phyloP scores from a whole-genome alignment of 805 yeast genomes.

The Yamadazyma tumulicola region DNA sequence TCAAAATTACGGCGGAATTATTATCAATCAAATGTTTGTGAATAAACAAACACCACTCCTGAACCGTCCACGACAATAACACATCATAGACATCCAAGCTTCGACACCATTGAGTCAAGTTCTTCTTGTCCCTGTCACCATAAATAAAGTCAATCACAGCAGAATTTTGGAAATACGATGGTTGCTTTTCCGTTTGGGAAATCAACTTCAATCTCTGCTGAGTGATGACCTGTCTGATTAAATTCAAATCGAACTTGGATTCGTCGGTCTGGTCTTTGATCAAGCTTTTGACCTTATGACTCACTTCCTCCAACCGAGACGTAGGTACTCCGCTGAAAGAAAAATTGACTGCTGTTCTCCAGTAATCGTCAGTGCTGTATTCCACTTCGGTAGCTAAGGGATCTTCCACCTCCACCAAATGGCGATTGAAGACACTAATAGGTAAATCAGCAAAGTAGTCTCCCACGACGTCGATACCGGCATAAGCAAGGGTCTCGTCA shows the following conservation, averaged over 20 bases:
- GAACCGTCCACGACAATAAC: conserved; percentile 56
- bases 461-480: conserved; percentile 70
- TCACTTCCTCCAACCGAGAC: conserved; percentile 53
- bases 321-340: conserved; percentile 74
- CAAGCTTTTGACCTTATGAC: conserved; percentile 46
- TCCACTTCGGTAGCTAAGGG: conserved; percentile 75
- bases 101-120: conserved; percentile 52
- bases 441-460: conserved; percentile 75
- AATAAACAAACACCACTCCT: conserved; percentile 64
- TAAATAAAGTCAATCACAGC: conserved; percentile 80
- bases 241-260: conserved; percentile 53
- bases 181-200: conserved; percentile 58
- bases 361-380: conserved; percentile 71
- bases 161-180: conserved; percentile 57
- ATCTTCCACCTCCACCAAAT: conserved; percentile 74
- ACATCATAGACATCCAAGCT: conserved; percentile 57
- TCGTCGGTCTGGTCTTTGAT: conserved; percentile 50
- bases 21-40: conserved; percentile 54
- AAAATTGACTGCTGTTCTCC: conserved; percentile 55
- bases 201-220: conserved; percentile 62
- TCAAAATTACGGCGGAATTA: conserved; percentile 62
- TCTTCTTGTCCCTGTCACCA: conserved; percentile 61
- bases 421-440: conserved; percentile 66
- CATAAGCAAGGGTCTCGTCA: conserved; percentile 46
- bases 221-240: conserved; percentile 66